Evolutionary conservation across 2,329 filamentous ascomycete species (phyloP), one percentile per base, ranked within the genome.

Genomic region (Alternaria conjuncta): DNA sequence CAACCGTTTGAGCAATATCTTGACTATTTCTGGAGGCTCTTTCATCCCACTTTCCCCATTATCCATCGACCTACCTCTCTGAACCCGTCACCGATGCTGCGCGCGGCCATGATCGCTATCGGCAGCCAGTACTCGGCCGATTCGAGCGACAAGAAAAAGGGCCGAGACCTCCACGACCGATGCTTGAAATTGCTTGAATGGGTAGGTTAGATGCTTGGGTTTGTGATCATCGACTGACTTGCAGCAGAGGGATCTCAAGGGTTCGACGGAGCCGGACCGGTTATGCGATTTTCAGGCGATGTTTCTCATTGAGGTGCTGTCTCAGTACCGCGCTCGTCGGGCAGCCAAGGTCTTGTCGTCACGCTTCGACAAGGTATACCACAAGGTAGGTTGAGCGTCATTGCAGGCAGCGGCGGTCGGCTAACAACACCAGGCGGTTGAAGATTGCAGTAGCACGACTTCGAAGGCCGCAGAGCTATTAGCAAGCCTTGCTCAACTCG

Each of bases 1-100:
- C 73, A 75, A 64, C 71, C 74, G 51, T 79, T 71, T 75, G 71
- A 80, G 59, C 75, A 80, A 65, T 82, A 81, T 76, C 75, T 84
- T 66, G 75, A 80, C 62, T 78, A 79, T 70, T 84, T 80, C 75
- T 84, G 82, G 82, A 79, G 75, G 65, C 74, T 76, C 67, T 79
- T 83, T 70, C 81, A 84, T 74, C 80, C 82, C 66, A 66, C 77
- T 67, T 83, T 80, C 73, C 81, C 83, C 60, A 61, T 84, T 61
- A 64, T 84, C 63, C 81, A 84, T 75, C 78, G 74, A 71, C 73
- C 79, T 71, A 79, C 80, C 53, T 80, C 81, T 75, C 56, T 77
- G 60, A 69, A 63, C 49, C 67, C 73, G n/a, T 76, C 80, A n/a
- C 82, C 82, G 12, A 76, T 84, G 68, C 75, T 84, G n/a, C 75